These are phyloP conservation scores for Chlorociboria aeruginascens DNA, from an alignment of 495 filamentous ascomycete genomes.

Conservation along the genomic window DNA sequence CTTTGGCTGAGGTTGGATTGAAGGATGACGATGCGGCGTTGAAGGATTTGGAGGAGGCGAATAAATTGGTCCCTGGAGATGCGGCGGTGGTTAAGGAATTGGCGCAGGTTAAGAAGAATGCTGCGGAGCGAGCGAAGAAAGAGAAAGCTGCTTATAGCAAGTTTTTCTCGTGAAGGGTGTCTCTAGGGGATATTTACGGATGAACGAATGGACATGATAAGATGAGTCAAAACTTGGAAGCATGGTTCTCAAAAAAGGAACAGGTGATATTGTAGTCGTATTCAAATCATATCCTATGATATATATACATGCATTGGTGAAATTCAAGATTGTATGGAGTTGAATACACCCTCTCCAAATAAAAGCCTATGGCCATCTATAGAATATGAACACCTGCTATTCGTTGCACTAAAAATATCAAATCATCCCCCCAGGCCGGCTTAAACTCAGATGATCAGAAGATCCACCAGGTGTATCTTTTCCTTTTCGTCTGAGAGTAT, in stretches of 20 bases:
- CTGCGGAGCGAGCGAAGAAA: slow-evolving; percentile 62
- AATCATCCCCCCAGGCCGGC: slow-evolving; percentile 1
- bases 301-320: slow-evolving; percentile 6
- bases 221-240: too few relatives aligned
- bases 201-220: too few relatives aligned
- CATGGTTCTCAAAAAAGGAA: too few relatives aligned
- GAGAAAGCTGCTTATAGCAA: slow-evolving; percentile 84
- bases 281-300: neutral
- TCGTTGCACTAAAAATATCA: neutral
- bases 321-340: slow-evolving; percentile 6
- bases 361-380: too few relatives aligned
- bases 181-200: neutral
- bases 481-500: slow-evolving; percentile 31
- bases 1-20: slow-evolving; percentile 53
- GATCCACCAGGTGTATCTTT: slow-evolving; percentile 22
- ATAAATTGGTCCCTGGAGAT: slow-evolving; percentile 65
- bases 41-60: slow-evolving; percentile 63
- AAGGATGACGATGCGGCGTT: slow-evolving; percentile 83
- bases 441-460: neutral
- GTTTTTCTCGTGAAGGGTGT: slow-evolving; percentile 46
- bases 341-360: neutral
- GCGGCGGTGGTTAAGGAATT: slow-evolving; percentile 65
- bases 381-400: too few relatives aligned
- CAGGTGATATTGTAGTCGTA: neutral
- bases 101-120: slow-evolving; percentile 58